Evolutionary conservation across 2,329 filamentous ascomycete genomes (phyloP).

Genomic region (Colletotrichum coccodes): DNA sequence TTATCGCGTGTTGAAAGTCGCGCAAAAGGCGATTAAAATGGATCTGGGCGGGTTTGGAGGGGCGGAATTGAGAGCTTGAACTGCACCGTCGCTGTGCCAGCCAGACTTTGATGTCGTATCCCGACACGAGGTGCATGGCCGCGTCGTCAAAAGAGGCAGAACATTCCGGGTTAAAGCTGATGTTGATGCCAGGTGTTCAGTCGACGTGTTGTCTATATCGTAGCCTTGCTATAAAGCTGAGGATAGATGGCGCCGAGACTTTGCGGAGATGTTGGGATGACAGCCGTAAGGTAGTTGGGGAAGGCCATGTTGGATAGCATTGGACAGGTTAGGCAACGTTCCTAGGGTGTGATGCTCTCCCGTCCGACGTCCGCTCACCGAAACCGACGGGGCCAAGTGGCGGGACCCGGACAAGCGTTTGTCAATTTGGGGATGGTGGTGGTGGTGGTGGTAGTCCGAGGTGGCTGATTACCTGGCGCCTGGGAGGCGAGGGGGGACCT

Average conservation of each 20-base stretch:
- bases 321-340: slow-evolving; percentile 9
- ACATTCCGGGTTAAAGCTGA: background rate
- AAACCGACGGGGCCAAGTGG: background rate
- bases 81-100: background rate
- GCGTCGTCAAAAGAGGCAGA: background rate
- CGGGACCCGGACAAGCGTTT: background rate
- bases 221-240: background rate
- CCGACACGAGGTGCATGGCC: background rate
- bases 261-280: slow-evolving; percentile 14
- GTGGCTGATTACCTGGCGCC: slow-evolving; percentile 6
- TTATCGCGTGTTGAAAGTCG: slow-evolving; percentile 3
- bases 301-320: background rate
- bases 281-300: slow-evolving; percentile 21
- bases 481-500: slow-evolving; percentile 5
- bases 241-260: background rate
- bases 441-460: background rate
- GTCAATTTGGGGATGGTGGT: background rate
- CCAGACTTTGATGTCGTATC: background rate
- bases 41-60: slow-evolving; percentile 7
- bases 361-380: slow-evolving; percentile 12
- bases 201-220: slow-evolving; percentile 3
- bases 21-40: background rate
- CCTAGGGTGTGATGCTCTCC: slow-evolving; percentile 2
- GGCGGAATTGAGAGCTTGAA: slow-evolving; percentile 19
- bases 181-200: slow-evolving; percentile 4